phyloP scores from a whole-genome alignment of 768 basidiomycete species.

The Lentinula sp. region DNA sequence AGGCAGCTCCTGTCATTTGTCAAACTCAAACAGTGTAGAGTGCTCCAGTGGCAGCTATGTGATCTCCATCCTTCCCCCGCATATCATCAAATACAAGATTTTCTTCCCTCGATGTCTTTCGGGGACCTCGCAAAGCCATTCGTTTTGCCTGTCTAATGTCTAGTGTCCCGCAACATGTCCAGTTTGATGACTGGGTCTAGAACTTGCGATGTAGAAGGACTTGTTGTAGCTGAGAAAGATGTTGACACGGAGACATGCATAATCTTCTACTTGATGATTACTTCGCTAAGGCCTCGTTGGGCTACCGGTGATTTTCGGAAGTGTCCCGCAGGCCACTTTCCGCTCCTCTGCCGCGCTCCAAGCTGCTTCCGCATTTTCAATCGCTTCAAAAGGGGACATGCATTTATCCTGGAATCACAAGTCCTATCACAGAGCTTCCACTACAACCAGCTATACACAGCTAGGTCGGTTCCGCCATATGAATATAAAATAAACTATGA shows the following conservation, averaged over 20 bases:
- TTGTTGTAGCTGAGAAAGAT: too few species aligned
- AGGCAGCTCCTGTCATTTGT: background rate
- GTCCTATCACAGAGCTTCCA: background rate
- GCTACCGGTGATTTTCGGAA: too few species aligned
- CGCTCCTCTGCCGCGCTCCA: too few species aligned
- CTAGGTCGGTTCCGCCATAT: background rate
- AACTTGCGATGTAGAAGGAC: too few species aligned
- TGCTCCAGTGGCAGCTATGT: background rate
- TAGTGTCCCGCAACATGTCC: too few species aligned
- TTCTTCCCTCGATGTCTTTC: background rate
- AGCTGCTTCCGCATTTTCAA: too few species aligned
- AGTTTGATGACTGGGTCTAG: too few species aligned
- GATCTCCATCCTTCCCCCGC: background rate
- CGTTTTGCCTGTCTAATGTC: too few species aligned
- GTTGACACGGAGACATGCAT: too few species aligned
- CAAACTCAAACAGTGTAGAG: background rate
- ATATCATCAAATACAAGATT: background rate
- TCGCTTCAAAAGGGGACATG: background rate
- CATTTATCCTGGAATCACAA: background rate
- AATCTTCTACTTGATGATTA: too few species aligned
- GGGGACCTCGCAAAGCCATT: background rate
- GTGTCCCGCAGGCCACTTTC: too few species aligned
- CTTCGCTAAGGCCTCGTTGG: too few species aligned
- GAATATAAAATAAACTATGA: background rate
- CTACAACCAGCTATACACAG: background rate